Conservation (phyloP, 495 filamentous ascomycete genomes). For the Penicillium simplicissimum region DNA sequence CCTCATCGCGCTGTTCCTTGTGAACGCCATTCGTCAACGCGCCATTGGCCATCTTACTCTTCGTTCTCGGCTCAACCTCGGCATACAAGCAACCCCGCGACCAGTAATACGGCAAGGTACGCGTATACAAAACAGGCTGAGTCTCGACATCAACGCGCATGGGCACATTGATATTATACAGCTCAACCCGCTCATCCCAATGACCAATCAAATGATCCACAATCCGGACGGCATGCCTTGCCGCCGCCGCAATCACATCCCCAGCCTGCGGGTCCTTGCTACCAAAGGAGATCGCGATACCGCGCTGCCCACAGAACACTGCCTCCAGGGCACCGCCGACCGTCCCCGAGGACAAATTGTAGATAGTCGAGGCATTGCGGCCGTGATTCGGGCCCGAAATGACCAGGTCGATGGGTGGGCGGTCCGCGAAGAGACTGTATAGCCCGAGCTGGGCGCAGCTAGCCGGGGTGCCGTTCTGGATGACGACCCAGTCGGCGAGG, state of each 20-base stretch:
- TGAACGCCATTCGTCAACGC: conserved; percentile 18
- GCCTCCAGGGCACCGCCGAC: conserved; percentile 92
- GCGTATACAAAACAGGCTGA: conserved; percentile 70
- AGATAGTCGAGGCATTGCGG: conserved; percentile 88
- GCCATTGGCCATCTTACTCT: conserved; percentile 17
- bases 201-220: conserved; percentile 69
- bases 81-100: conserved; percentile 75
- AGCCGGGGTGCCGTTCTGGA: conserved; percentile 80
- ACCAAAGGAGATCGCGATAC: conserved; percentile 84
- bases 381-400: conserved; percentile 94
- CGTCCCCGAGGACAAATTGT: conserved; percentile 84
- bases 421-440: conserved; percentile 79
- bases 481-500: conserved; percentile 70
- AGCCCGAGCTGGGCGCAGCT: conserved; percentile 87
- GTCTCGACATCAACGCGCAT: conserved; percentile 59
- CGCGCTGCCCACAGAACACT: conserved; percentile 71
- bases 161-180: conserved; percentile 89
- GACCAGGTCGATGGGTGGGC: conserved; percentile 77
- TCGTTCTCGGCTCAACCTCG: conserved; percentile 41
- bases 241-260: conserved; percentile 69
- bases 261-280: conserved; percentile 70
- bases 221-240: conserved; percentile 64
- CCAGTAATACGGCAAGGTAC: conserved; percentile 88
- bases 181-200: conserved; percentile 76
- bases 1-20: conserved; percentile 44